Evolutionary conservation across 2,329 filamentous ascomycete genomes (phyloP).

Genomic region (Alternaria alternata): DNA sequence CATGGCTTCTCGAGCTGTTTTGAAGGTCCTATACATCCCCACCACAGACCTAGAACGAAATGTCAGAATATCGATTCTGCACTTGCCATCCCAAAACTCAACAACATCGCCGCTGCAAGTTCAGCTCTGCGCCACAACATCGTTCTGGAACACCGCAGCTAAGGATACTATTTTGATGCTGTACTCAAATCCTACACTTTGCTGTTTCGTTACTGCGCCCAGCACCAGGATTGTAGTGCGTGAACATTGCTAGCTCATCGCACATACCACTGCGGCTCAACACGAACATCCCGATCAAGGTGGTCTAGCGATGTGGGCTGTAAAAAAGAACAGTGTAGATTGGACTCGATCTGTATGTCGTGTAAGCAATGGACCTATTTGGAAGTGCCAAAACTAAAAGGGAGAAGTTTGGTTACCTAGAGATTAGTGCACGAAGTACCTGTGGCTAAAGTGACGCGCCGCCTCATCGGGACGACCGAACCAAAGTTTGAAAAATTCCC

Average conservation of each 20-base stretch:
- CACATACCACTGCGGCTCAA: neutral
- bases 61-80: conserved; percentile 2
- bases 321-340: neutral
- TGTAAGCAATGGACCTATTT: neutral
- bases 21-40: neutral
- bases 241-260: neutral
- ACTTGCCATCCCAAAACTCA: neutral
- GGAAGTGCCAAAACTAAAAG: neutral
- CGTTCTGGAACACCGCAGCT: neutral
- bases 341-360: neutral
- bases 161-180: neutral
- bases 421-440: neutral
- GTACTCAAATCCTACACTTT: neutral
- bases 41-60: neutral
- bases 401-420: neutral
- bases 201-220: neutral
- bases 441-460: neutral
- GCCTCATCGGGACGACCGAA: neutral
- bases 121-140: conserved; percentile 6
- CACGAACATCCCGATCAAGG: neutral
- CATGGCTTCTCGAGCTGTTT: neutral
- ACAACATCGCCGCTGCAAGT: neutral
- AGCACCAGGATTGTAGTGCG: neutral
- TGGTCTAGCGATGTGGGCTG: neutral
- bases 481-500: neutral